Conservation (phyloP, 176 grass and related monocot genomes). For the Puccinellia tenuiflora region DNA sequence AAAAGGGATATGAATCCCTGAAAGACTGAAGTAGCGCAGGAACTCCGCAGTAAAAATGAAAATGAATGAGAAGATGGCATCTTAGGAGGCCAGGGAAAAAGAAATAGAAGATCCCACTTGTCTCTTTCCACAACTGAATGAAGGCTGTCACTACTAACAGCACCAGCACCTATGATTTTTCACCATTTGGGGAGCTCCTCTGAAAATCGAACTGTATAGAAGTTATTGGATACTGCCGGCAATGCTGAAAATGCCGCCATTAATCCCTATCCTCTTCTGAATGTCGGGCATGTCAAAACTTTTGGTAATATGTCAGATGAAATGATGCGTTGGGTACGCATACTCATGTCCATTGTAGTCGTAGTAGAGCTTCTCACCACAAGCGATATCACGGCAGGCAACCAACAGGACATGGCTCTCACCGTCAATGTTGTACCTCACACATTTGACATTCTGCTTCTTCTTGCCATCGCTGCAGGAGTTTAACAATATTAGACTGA, state of each 20-base stretch:
- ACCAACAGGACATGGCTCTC: constrained; percentile 84
- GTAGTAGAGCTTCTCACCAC: constrained; percentile 87
- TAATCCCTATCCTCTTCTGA: constrained; percentile 23
- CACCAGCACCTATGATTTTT: constrained; percentile 16
- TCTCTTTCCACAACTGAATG: constrained; percentile 1
- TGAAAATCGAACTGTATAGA: constrained; percentile 3
- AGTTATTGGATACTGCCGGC: constrained; percentile 24
- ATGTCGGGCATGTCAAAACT: constrained; percentile 22
- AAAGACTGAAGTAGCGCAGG: not conserved
- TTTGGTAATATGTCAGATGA: constrained; percentile 37
- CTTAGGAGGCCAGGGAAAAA: not conserved
- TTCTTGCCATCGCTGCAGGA: constrained; percentile 81
- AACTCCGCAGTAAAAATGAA: constrained; percentile 3
- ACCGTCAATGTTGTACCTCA: constrained; percentile 72
- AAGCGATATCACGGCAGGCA: constrained; percentile 75
- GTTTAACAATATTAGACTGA: constrained; percentile 18
- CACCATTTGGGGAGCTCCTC: constrained; percentile 11
- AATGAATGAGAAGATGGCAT: not conserved
- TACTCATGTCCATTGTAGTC: constrained; percentile 94
- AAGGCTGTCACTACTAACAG: not conserved
- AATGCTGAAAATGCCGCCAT: constrained; percentile 36
- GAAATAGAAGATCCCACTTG: constrained; percentile 19
- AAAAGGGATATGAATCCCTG: not conserved
- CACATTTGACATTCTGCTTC: constrained; percentile 90
- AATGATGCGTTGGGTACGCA: constrained; percentile 85